Conservation (phyloP, 2,329 filamentous ascomycete species). For the Claviceps citrina region DNA sequence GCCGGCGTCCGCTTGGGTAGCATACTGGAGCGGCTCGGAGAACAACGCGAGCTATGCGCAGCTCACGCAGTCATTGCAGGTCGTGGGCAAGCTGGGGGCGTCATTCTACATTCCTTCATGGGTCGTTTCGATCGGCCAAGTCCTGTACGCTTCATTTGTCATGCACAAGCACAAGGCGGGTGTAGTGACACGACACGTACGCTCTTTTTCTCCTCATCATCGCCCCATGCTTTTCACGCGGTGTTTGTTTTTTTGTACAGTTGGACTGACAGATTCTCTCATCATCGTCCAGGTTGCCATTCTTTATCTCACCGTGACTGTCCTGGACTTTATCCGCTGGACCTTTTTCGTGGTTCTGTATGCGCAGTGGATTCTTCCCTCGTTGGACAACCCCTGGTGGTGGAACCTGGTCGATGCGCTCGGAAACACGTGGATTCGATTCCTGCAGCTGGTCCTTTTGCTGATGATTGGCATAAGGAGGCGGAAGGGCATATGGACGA, state of each 20-base stretch:
- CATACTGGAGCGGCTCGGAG: constrained; percentile 6
- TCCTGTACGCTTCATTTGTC: constrained; percentile 6
- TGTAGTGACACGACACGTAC: constrained; percentile 4
- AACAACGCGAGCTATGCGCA: constrained; percentile 7
- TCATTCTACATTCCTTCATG: constrained; percentile 5
- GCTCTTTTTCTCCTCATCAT: neutral
- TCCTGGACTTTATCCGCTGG: constrained; percentile 5
- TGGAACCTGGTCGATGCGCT: constrained; percentile 6
- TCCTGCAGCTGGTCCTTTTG: constrained; percentile 2
- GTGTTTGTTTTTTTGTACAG: neutral
- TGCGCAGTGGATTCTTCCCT: constrained; percentile 4
- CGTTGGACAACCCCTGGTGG: constrained; percentile 3
- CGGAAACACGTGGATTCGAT: constrained; percentile 7
- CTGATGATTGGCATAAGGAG: constrained; percentile 5
- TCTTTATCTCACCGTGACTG: constrained; percentile 3
- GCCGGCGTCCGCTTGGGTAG: constrained; percentile 4
- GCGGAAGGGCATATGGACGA: constrained; percentile 7
- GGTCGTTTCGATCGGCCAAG: constrained; percentile 4
- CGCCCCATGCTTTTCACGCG: too few relatives aligned
- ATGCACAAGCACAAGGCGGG: constrained; percentile 5
- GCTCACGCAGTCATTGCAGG: constrained; percentile 5
- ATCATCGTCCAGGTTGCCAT: constrained; percentile 1
- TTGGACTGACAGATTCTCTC: too few relatives aligned
- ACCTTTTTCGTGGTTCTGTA: constrained; percentile 5
- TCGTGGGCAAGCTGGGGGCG: constrained; percentile 5